Conservation (phyloP, 2,329 filamentous ascomycete species). For the Fusarium anthophilum region DNA sequence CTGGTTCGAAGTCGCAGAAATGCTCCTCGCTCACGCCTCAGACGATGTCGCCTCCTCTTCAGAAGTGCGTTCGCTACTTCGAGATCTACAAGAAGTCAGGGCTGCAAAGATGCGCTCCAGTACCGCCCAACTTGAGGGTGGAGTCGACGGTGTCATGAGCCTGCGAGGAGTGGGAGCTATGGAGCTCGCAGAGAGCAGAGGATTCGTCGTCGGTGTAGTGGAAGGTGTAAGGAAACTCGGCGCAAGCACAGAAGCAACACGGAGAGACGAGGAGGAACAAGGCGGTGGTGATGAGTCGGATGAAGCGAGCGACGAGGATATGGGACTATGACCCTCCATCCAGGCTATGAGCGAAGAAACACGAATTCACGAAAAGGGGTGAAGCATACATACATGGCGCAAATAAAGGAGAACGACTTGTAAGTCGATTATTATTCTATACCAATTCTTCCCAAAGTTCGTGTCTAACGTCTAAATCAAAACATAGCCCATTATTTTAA, state of each 20-base stretch:
- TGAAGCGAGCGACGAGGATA: slow-evolving; percentile 65
- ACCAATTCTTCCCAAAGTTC: neutral
- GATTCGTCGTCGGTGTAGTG: slow-evolving; percentile 85
- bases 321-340: slow-evolving; percentile 53
- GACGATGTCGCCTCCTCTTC: slow-evolving; percentile 83
- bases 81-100: slow-evolving; percentile 86
- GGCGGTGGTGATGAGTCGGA: slow-evolving; percentile 69
- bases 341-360: neutral
- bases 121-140: slow-evolving; percentile 75
- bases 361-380: neutral
- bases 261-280: slow-evolving; percentile 80
- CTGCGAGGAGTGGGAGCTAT: slow-evolving; percentile 85
- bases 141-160: slow-evolving; percentile 75
- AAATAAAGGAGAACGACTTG: slow-evolving; percentile 1
- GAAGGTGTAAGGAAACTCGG: slow-evolving; percentile 89
- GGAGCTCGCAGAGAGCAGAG: slow-evolving; percentile 88
- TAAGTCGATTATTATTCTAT: slow-evolving; percentile 24
- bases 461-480: slow-evolving; percentile 15
- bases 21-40: slow-evolving; percentile 83
- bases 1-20: slow-evolving; percentile 91
- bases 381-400: neutral
- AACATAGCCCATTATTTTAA: neutral
- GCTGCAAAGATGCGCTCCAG: slow-evolving; percentile 88
- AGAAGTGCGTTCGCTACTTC: slow-evolving; percentile 76
- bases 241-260: slow-evolving; percentile 78